Conservation (phyloP, 2,329 filamentous ascomycete genomes). For the Apiospora malaysiana region DNA sequence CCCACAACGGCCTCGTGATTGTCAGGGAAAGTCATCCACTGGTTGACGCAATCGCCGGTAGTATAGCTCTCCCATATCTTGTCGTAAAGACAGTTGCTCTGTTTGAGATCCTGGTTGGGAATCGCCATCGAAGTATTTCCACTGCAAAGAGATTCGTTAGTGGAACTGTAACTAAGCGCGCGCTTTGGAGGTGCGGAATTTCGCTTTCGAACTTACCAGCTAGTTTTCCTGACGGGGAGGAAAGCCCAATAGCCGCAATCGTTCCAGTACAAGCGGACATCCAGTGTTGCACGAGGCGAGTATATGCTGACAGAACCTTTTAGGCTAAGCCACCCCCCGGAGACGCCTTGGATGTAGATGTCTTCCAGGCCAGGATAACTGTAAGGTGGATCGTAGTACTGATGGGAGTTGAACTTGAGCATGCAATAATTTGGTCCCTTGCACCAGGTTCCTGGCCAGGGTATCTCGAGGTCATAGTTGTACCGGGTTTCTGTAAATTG, state of each 20-base stretch:
- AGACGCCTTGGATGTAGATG: background rate
- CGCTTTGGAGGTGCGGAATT: too few species aligned
- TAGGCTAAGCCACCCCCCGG: background rate
- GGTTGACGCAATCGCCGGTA: background rate
- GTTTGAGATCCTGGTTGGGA: background rate
- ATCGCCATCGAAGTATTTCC: background rate
- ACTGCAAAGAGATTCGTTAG: too few species aligned
- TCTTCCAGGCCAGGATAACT: background rate
- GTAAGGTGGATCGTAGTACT: too few species aligned
- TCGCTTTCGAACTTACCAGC: too few species aligned
- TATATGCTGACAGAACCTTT: background rate
- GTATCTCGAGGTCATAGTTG: too few species aligned
- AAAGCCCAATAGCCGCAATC: slow-evolving; percentile 2
- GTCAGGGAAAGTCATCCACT: too few species aligned
- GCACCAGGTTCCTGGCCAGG: too few species aligned
- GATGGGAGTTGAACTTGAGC: background rate
- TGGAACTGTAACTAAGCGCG: too few species aligned
- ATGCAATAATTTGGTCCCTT: too few species aligned
- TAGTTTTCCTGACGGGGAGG: background rate
- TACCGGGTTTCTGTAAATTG: too few species aligned
- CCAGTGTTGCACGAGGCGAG: too few species aligned
- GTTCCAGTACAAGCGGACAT: too few species aligned
- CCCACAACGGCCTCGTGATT: background rate
- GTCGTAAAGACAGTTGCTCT: background rate
- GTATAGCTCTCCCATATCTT: background rate